These are phyloP conservation scores for Biscogniauxia mediterranea DNA, from an alignment of 2,329 filamentous ascomycete species.

Conservation along the genomic window DNA sequence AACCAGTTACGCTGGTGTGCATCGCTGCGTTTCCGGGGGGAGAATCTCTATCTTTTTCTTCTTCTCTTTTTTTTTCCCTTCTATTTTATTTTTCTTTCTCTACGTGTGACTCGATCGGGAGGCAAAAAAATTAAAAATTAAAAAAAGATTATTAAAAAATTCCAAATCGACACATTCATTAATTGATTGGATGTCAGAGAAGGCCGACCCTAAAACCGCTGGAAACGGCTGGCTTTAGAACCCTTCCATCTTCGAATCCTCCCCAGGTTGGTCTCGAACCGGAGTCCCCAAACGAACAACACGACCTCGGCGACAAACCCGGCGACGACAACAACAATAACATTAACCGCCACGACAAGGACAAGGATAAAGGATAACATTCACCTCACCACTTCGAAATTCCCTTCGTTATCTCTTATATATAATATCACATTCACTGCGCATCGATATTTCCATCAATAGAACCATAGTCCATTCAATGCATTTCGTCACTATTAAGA, in stretches of 20 bases:
- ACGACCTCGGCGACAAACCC: background rate
- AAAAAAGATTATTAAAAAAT: background rate
- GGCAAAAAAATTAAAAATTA: too few relatives aligned
- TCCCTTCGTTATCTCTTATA: slow-evolving; percentile 6
- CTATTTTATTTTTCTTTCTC: background rate
- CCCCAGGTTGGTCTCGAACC: background rate
- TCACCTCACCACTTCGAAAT: background rate
- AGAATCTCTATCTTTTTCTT: background rate
- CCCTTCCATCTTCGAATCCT: background rate
- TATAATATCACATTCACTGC: slow-evolving; percentile 5
- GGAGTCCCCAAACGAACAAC: background rate
- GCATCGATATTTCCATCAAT: slow-evolving; percentile 2
- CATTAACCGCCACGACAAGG: background rate
- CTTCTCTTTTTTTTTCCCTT: background rate
- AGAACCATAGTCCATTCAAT: slow-evolving; percentile 15
- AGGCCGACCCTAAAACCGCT: background rate
- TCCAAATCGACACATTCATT: background rate
- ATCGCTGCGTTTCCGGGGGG: background rate
- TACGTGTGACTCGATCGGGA: background rate
- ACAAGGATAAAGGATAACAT: too few relatives aligned
- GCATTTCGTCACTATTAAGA: slow-evolving; percentile 23
- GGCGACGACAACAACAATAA: slow-evolving; percentile 1
- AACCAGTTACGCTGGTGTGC: background rate
- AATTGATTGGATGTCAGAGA: background rate
- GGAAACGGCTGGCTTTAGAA: background rate